phyloP scores from a whole-genome alignment of 352 stramenopile species.

The Phytophthora capsici region DNA sequence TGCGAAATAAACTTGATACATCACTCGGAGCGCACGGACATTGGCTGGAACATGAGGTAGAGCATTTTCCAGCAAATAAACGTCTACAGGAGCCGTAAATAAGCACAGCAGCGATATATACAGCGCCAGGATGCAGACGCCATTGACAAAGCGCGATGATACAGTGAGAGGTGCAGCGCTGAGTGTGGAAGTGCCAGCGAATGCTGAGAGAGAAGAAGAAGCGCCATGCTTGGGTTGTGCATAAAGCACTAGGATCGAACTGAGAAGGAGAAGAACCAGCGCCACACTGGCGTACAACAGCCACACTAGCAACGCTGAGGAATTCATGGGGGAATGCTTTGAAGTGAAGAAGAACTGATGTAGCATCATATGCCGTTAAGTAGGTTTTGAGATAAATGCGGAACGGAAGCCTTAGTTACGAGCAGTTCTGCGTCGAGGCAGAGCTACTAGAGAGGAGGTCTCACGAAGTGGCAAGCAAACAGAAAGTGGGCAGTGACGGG shows the following conservation, averaged over 20 bases:
- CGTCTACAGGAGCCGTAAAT: constrained; percentile 81
- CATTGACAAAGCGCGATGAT: constrained; percentile 74
- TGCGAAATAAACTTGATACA: constrained; percentile 83
- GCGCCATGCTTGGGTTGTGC: constrained; percentile 66
- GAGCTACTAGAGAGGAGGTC: constrained; percentile 50
- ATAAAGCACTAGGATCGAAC: constrained; percentile 61
- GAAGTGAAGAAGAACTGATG: constrained; percentile 18
- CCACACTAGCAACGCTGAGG: constrained; percentile 57
- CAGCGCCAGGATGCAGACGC: constrained; percentile 71
- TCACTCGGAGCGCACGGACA: constrained; percentile 50
- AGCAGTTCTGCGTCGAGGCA: constrained; percentile 56
- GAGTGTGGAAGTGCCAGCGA: constrained; percentile 62
- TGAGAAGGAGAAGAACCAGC: constrained; percentile 62
- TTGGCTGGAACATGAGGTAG: constrained; percentile 68
- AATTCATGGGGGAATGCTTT: constrained; percentile 38
- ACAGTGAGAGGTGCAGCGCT: constrained; percentile 64
- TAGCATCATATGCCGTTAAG: constrained; percentile 19
- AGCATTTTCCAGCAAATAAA: constrained; percentile 78
- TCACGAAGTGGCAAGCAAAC: constrained; percentile 27
- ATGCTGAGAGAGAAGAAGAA: constrained; percentile 57
- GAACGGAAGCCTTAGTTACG: constrained; percentile 48
- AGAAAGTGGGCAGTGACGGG: not conserved
- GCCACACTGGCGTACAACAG: constrained; percentile 70
- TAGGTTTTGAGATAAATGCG: constrained; percentile 30
- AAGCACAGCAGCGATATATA: constrained; percentile 78